Percentiles rank a stretch among this genome's conserved stretches.
These are phyloP conservation scores for Mycena capillaripes DNA, from an alignment of 768 basidiomycete genomes.

Conservation along the genomic window DNA sequence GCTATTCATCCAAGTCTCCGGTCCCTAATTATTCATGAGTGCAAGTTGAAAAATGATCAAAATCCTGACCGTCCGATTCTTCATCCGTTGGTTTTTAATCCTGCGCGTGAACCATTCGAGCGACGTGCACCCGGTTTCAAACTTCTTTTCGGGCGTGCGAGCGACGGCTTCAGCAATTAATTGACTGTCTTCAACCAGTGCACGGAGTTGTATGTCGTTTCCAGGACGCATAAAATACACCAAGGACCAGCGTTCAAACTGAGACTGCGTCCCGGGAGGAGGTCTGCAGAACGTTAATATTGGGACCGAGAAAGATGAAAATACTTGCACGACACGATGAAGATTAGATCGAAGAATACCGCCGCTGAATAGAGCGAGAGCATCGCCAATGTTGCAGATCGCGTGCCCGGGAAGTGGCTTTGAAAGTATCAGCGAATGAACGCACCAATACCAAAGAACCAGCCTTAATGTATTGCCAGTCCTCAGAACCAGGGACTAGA, in stretches of 20 bases:
- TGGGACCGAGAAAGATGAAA: neutral
- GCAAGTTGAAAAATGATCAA: neutral
- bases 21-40: conserved; percentile 46
- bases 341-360: conserved; percentile 75
- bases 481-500: conserved; percentile 68
- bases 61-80: conserved; percentile 55
- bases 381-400: conserved; percentile 75
- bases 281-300: conserved; percentile 52
- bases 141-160: conserved; percentile 53
- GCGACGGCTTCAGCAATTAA: conserved; percentile 61
- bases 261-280: conserved; percentile 69
- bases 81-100: conserved; percentile 60
- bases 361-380: conserved; percentile 72
- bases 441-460: neutral
- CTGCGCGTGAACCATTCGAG: conserved; percentile 61
- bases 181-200: conserved; percentile 65
- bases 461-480: conserved; percentile 81
- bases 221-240: conserved; percentile 79
- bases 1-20: conserved; percentile 62
- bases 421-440: neutral
- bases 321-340: conserved; percentile 24
- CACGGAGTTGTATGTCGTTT: conserved; percentile 63
- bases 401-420: conserved; percentile 69
- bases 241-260: conserved; percentile 72
- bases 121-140: conserved; percentile 53